Percentiles rank a stretch among this genome's conserved stretches.
phyloP scores from a whole-genome alignment of 2,329 filamentous ascomycete species.

The Aspergillus phoenicis region DNA sequence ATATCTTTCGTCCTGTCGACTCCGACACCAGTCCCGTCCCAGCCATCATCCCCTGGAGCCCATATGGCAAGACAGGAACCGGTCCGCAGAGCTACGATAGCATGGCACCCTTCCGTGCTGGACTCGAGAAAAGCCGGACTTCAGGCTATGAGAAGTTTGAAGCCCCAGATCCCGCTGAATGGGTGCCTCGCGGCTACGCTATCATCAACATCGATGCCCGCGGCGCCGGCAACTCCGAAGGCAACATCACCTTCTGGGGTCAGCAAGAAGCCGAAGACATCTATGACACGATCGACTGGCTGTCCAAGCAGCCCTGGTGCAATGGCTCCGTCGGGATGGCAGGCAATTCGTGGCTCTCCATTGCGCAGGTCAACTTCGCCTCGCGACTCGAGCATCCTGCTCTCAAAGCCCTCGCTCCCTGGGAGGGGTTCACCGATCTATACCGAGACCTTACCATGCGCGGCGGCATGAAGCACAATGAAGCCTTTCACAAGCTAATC shows the following conservation, averaged over 20 bases:
- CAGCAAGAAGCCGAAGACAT: constrained; percentile 30
- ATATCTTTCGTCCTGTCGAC: constrained; percentile 29
- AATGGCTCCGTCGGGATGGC: constrained; percentile 22
- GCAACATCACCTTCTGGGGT: constrained; percentile 28
- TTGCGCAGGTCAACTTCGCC: constrained; percentile 17
- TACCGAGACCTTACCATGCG: constrained; percentile 23
- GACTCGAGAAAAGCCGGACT: constrained; percentile 3
- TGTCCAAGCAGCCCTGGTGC: constrained; percentile 28
- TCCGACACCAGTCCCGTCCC: constrained; percentile 23
- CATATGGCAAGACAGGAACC: constrained; percentile 32
- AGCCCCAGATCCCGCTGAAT: constrained; percentile 34
- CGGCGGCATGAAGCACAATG: constrained; percentile 20
- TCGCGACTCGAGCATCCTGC: constrained; percentile 16
- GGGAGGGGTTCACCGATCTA: constrained; percentile 24
- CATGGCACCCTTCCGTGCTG: constrained; percentile 17
- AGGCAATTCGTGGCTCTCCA: constrained; percentile 24
- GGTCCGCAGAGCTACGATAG: constrained; percentile 16
- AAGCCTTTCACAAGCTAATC: constrained; percentile 19
- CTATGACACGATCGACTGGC: constrained; percentile 28
- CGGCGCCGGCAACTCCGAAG: constrained; percentile 32
- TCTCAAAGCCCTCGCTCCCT: constrained; percentile 28
- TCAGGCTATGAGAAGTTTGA: constrained; percentile 28
- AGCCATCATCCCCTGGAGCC: constrained; percentile 30
- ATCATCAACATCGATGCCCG: constrained; percentile 35
- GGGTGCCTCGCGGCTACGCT: constrained; percentile 32